Base-by-base conservation (phyloP, 2,329 filamentous ascomycete species). In the Chalaropsis ovoidea region DNA sequence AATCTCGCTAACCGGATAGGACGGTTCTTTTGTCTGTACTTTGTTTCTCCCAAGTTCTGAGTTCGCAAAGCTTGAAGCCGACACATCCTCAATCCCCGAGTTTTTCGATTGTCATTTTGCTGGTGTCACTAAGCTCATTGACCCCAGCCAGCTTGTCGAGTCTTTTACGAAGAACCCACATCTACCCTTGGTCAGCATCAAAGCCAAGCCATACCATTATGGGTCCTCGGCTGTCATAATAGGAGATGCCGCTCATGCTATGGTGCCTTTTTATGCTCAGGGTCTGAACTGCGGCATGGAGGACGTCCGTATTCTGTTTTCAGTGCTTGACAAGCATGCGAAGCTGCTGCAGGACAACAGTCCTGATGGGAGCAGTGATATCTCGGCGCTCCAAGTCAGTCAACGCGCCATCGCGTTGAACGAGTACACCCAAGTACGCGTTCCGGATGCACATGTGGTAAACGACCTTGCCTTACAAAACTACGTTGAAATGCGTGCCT, bases 201-300 rank as follows among this genome's bases (percentile, higher is more conserved):
- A 96, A 76, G 96, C 92, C 77, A 82, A 82, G 19, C 94, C 94
- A 0, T 89, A 97, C 75, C 90, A 96, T 77, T 90, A 84, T 77
- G 80, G 77, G 62, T 84, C 85, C 27, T 88, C 86, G 0, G 90
- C 82, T 41, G 90, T 95, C 67, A 90, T 99, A 61, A 74, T 99
- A 43, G 94, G 94, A 67, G 94, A 99, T 73, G 91, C 94, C 7
- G 92, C 94, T 0, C 94, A 99, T 74, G 94, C 95, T 66, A 96
- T 99, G 86, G 91, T 99, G 0, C 94, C 94, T 0, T 99, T 99
- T 76, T 99, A 97, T 74, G 94, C 94, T 0, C 94, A 99, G 75
- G 94, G 94, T 45, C 95, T 99, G 86, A 99, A 99, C 72, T 89
- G 94, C 0, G 94, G 94, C 0, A 83, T 99, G 52, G 94, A 99